These are phyloP conservation scores for Penicillium parvum DNA, from an alignment of 495 filamentous ascomycete genomes.

Conservation along the genomic window DNA sequence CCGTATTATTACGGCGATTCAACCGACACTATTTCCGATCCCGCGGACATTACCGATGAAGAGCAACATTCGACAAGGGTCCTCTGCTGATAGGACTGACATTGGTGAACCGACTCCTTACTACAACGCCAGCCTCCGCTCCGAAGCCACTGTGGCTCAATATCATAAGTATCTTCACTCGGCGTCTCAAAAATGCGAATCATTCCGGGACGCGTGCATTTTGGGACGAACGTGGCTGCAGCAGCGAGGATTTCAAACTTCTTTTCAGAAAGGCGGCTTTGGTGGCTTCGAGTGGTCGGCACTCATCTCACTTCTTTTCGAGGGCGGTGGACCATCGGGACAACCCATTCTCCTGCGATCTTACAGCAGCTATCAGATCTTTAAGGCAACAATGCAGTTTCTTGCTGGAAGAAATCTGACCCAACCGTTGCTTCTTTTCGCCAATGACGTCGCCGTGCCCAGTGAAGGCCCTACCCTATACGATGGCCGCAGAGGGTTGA, in stretches of 20 bases:
- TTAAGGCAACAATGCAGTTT: constrained; percentile 86
- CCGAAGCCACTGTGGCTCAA: constrained; percentile 65
- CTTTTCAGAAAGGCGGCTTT: constrained; percentile 74
- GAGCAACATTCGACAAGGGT: constrained; percentile 58
- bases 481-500: constrained; percentile 68
- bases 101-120: constrained; percentile 61
- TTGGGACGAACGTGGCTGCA: constrained; percentile 84
- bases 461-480: constrained; percentile 43
- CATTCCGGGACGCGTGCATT: constrained; percentile 77
- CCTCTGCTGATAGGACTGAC: constrained; percentile 32
- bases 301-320: constrained; percentile 73
- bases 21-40: constrained; percentile 60
- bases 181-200: constrained; percentile 58
- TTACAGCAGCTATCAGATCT: constrained; percentile 88
- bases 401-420: constrained; percentile 67
- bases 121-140: constrained; percentile 81
- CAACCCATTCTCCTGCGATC: constrained; percentile 66
- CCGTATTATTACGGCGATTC: constrained; percentile 70
- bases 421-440: constrained; percentile 55
- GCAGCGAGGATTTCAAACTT: constrained; percentile 73
- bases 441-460: constrained; percentile 28
- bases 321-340: constrained; percentile 66
- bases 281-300: constrained; percentile 88
- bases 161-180: constrained; percentile 71
- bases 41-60: constrained; percentile 65